These are phyloP conservation scores for Penicillium griseofulvum DNA, from an alignment of 2,329 filamentous ascomycete genomes.

Conservation along the genomic window DNA sequence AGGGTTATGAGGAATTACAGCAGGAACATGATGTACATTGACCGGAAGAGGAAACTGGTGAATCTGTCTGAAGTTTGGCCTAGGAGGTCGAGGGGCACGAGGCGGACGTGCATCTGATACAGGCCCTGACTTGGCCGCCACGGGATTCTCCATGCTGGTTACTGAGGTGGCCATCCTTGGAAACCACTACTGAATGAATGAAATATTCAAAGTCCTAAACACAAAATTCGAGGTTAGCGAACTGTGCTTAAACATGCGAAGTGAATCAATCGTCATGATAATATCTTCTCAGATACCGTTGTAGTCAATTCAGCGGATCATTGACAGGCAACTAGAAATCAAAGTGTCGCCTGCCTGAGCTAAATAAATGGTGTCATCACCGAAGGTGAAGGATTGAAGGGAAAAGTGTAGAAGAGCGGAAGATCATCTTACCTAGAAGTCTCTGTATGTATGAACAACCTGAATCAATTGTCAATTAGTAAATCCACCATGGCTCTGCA, in stretches of 20 bases:
- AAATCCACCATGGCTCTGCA: conserved; percentile 5
- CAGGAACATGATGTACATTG: conserved; percentile 77
- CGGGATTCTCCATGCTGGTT: conserved; percentile 14
- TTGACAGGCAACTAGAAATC: conserved; percentile 53
- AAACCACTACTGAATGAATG: conserved; percentile 21
- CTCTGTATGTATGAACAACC: conserved; percentile 1
- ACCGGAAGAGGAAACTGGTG: conserved; percentile 80
- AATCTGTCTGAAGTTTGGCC: conserved; percentile 67
- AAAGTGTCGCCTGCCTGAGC: conserved; percentile 50
- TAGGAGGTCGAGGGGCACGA: conserved; percentile 31
- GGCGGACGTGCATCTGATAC: conserved; percentile 19
- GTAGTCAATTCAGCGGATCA: conserved; percentile 72
- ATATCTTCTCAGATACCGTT: conserved; percentile 86
- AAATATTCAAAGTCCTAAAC: conserved; percentile 12
- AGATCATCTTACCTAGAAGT: conserved; percentile 18
- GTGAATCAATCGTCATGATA: conserved; percentile 8
- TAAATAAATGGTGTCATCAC: conserved; percentile 47
- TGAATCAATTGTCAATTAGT: conserved; percentile 1
- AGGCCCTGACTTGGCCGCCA: conserved; percentile 19
- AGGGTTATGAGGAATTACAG: conserved; percentile 88
- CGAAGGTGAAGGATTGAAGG: conserved; percentile 27
- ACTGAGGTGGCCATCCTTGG: conserved; percentile 28
- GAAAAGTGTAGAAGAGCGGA: conserved; percentile 12
- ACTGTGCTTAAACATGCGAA: conserved; percentile 20
- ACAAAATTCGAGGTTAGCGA: conserved; percentile 17